phyloP scores from a whole-genome alignment of 2,329 filamentous ascomycete species.

The Lecanicillium sp. region DNA sequence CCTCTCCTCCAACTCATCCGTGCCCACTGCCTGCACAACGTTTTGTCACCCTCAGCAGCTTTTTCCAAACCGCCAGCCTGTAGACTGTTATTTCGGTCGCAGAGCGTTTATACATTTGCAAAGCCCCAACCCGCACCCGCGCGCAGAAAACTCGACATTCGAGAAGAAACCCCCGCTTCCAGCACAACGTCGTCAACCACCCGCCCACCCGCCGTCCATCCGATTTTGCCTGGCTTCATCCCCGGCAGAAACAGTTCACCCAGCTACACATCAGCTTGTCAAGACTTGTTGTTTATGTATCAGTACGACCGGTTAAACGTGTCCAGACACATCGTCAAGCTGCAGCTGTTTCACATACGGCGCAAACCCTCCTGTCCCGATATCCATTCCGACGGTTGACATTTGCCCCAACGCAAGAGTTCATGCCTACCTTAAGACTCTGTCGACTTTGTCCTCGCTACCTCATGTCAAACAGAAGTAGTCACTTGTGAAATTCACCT shows the following conservation, averaged over 20 bases:
- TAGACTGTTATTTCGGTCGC: constrained; percentile 12
- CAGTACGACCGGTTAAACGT: constrained; percentile 85
- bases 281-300: constrained; percentile 82
- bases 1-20: constrained; percentile 11
- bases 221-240: constrained; percentile 11
- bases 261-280: constrained; percentile 29
- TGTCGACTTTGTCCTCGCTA: constrained; percentile 42
- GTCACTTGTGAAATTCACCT: constrained; percentile 45
- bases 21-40: constrained; percentile 8
- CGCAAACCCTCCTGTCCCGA: constrained; percentile 88
- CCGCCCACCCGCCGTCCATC: constrained; percentile 3
- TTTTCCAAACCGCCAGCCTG: constrained; percentile 3
- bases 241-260: constrained; percentile 10
- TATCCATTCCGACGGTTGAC: constrained; percentile 91
- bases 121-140: neutral
- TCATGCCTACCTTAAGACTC: constrained; percentile 52
- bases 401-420: constrained; percentile 36
- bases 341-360: constrained; percentile 95
- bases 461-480: constrained; percentile 51
- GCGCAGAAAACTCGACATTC: constrained; percentile 3
- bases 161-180: constrained; percentile 7
- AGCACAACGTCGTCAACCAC: constrained; percentile 2
- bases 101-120: no score
- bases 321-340: constrained; percentile 93
- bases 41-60: constrained; percentile 8